Percentiles rank a stretch among this genome's conserved stretches.
phyloP scores from a whole-genome alignment of 768 basidiomycete species.

The Agrocybe praecox region DNA sequence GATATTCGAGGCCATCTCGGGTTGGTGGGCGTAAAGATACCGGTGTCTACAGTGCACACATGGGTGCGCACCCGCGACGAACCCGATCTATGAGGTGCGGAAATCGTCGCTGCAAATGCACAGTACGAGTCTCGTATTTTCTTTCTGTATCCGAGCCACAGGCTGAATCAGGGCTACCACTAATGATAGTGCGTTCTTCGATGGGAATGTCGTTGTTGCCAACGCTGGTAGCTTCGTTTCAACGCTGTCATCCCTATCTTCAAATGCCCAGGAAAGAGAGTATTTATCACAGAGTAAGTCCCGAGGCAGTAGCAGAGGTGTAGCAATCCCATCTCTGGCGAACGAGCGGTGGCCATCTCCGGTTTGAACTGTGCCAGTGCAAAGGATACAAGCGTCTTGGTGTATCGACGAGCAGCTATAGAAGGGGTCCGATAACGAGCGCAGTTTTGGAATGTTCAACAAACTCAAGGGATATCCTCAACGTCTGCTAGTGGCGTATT shows the following conservation, averaged over 20 bases:
- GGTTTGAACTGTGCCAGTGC: constrained; percentile 36
- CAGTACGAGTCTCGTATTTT: constrained; percentile 27
- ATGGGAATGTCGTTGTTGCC: constrained; percentile 26
- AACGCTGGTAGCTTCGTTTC: constrained; percentile 38
- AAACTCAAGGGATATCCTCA: constrained; percentile 20
- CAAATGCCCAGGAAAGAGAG: constrained; percentile 34
- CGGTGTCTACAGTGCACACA: constrained; percentile 39
- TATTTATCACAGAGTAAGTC: constrained; percentile 39
- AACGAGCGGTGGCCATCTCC: constrained; percentile 33
- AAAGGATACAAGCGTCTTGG: constrained; percentile 29
- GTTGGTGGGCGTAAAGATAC: constrained; percentile 33
- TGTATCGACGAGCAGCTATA: constrained; percentile 38
- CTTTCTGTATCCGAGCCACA: background rate
- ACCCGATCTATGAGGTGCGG: constrained; percentile 33
- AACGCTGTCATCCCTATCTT: constrained; percentile 35
- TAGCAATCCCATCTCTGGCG: constrained; percentile 28
- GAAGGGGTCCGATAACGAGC: constrained; percentile 39
- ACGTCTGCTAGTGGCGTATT: background rate
- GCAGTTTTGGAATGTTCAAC: constrained; percentile 39
- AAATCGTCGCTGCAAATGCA: constrained; percentile 42
- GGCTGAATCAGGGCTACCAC: background rate
- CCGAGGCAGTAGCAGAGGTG: constrained; percentile 27
- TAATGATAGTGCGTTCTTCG: constrained; percentile 34
- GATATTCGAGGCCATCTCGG: constrained; percentile 35
- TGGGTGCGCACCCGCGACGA: constrained; percentile 37